phyloP scores from a whole-genome alignment of 164 flowering plant genomes.

The Vitis rotundifolia region DNA sequence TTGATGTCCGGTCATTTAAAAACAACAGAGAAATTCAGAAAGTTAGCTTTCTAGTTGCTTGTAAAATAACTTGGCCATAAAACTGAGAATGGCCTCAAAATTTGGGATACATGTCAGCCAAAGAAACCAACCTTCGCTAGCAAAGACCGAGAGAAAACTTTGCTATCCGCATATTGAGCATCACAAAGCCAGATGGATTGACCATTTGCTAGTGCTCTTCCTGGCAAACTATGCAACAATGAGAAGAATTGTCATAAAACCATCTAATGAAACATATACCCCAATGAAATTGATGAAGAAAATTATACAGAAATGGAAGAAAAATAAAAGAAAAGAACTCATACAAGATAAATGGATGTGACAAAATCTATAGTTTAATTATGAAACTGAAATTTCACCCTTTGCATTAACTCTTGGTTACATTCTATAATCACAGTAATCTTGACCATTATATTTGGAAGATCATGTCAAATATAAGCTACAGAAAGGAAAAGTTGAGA shows the following conservation, averaged over 20 bases:
- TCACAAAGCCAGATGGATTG: constrained; percentile 42
- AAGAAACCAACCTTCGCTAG: constrained; percentile 41
- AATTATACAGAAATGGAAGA: too few species aligned
- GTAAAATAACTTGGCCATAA: neutral
- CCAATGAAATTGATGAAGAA: too few species aligned
- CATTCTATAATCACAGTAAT: too few species aligned
- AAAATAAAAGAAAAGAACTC: neutral
- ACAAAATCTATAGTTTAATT: neutral
- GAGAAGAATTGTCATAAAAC: neutral
- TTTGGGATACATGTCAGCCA: neutral
- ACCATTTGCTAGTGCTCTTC: constrained; percentile 35
- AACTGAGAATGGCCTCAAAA: neutral
- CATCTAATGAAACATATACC: neutral
- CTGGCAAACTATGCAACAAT: constrained; percentile 35
- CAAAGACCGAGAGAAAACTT: constrained; percentile 44
- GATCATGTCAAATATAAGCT: neutral
- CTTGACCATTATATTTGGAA: neutral
- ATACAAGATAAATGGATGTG: neutral
- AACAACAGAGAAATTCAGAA: constrained; percentile 4
- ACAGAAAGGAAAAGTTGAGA: neutral
- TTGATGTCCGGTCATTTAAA: neutral
- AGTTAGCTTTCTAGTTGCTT: constrained; percentile 9
- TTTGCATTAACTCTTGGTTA: too few species aligned
- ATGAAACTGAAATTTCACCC: too few species aligned
- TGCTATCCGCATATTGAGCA: constrained; percentile 47